Base-by-base conservation (phyloP, 495 filamentous ascomycete species). In the Penicillium cinerascens region DNA sequence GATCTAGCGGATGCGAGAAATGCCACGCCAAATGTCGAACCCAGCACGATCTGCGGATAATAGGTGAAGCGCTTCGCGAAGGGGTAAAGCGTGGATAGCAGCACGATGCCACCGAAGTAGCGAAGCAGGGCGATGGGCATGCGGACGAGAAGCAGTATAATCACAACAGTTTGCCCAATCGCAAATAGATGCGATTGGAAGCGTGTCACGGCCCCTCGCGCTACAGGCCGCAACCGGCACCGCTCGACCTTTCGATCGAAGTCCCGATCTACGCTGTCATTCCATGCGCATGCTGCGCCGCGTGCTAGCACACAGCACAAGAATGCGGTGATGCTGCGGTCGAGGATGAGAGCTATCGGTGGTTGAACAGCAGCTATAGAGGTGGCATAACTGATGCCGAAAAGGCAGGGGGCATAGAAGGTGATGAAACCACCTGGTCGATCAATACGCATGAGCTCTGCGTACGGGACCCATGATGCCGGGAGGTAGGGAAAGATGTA, bases 211-310 rank as follows among this genome's bases (percentile, higher is more conserved):
- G 77, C 77, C 0, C 76, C 71, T 0, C 77, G 69, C 0, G 78
- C 72, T 15, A 81, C 65, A 2, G 76, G 77, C 3, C 77, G 68
- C 36, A 64, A 51, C 2, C 61, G 56, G 20, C 60, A 66, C 0
- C 77, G 69, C 4, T 38, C 57, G 0, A 80, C 73, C 7, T 63
- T 60, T 3, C 67, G 54, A 51, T 81, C 78, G 41, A 68, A 72
- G 8, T 70, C 63, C 10, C 54, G 55, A 49, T 81, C 76, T 0
- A 75, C 23, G 20, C 44, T 71, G 49, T 80, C 76, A 51, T 81
- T 80, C 72, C 73, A 78, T 1, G 68, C 58, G 44, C 69, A 74
- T 17, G 59, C 52, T 45, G 48, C 47, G 6, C 65, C 63, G 6
- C 75, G 71, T 6, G 26, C 26, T 29, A 4, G 16, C 73, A 38